Evolutionary conservation across 2,329 filamentous ascomycete species (phyloP).

Genomic region (Penicillium sp.): DNA sequence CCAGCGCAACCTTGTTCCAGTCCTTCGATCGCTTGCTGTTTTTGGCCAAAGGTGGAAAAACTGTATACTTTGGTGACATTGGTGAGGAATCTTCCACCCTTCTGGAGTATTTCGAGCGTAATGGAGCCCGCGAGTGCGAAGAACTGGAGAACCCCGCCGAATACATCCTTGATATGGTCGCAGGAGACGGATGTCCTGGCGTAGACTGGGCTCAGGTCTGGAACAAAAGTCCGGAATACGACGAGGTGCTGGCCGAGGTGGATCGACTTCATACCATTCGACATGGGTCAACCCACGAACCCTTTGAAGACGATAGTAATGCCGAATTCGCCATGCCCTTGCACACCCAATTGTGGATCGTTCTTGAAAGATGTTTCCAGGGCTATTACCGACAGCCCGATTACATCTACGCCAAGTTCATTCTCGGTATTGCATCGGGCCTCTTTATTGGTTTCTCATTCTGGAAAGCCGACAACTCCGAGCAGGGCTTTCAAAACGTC

Average conservation of each 20-base stretch:
- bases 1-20: conserved; percentile 83
- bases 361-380: conserved; percentile 71
- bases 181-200: conserved; percentile 19
- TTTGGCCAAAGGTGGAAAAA: conserved; percentile 60
- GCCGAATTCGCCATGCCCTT: conserved; percentile 75
- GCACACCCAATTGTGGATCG: conserved; percentile 60
- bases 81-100: conserved; percentile 55
- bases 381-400: conserved; percentile 83
- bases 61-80: conserved; percentile 64
- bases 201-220: conserved; percentile 63
- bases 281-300: conserved; percentile 53
- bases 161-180: conserved; percentile 66
- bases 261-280: conserved; percentile 50
- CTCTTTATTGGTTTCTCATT: conserved; percentile 80
- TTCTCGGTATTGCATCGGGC: conserved; percentile 60
- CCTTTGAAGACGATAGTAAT: conserved; percentile 44
- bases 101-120: conserved; percentile 60
- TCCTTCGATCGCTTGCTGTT: conserved; percentile 65
- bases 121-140: conserved; percentile 59
- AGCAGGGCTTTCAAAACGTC: conserved; percentile 77
- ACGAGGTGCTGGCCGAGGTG: conserved; percentile 55
- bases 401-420: conserved; percentile 78
- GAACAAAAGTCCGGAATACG: conserved; percentile 56
- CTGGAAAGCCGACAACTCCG: conserved; percentile 65
- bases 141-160: conserved; percentile 69